Evolutionary conservation across 805 yeast species (phyloP), one percentile per base, ranked within the genome.

Genomic region (Myxozyma sirexii): DNA sequence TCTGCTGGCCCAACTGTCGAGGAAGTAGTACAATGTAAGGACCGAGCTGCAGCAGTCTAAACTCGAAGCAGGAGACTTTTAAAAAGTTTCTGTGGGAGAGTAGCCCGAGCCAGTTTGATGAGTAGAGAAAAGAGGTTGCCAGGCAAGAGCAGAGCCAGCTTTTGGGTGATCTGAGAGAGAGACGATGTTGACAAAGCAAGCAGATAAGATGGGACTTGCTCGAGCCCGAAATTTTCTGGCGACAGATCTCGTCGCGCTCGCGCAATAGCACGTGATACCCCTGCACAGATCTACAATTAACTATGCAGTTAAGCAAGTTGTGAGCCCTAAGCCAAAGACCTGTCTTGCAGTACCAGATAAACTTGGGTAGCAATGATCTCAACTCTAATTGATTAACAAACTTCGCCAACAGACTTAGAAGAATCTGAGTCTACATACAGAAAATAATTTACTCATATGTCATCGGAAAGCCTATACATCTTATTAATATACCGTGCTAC

Each of bases 251-350:
- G 37, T 3, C 29, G 5, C 26, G 46, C 7, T 50, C 55, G 52
- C 60, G 60, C 60, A 50, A 57, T 57, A 15, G 52, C 60, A 57
- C 60, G 60, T 57, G 60, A 51, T 23, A 2, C 26, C 2, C 3
- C 29, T n/a, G 37, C 19, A 33, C 12, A 41, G 4, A 10, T 19
- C 13, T 21, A 15, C 12, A 10, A 21, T 8, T 41, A 15, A 4
- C 15, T 21, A 10, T 10, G 6, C 2, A 15, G 12, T 41, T 41
- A 41, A 19, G 27, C 45, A 23, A 8, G 3, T 17, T 4, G 2
- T 3, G 5, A 41, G 29, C 45, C 45, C 45, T 21, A 19, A 41
- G 12, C 45, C 45, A 27, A 24, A 41, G 42, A 38, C 33, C n/a
- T n/a, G n/a, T n/a, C n/a, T n/a, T n/a, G n/a, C n/a, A n/a, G n/a